These are phyloP conservation scores for Solanum ossicruentum DNA, from an alignment of 257 asterid genomes.

Conservation along the genomic window DNA sequence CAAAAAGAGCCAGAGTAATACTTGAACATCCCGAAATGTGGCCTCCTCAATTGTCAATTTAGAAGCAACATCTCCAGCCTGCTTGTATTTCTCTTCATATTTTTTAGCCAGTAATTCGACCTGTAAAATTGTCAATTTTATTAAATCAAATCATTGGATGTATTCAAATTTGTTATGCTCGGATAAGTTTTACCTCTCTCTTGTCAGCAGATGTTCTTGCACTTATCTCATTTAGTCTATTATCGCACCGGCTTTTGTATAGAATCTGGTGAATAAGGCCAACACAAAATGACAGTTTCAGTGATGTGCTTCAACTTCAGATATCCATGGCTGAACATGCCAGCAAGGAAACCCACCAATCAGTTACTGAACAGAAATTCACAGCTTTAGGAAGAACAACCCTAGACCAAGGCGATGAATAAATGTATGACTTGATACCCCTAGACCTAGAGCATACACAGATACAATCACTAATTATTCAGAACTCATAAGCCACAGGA, in stretches of 20 bases:
- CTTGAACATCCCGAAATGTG: conserved; percentile 96
- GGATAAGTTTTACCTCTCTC: conserved; percentile 52
- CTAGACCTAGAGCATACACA: background rate
- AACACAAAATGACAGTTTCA: conserved; percentile 3
- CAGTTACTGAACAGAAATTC: background rate
- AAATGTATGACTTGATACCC: background rate
- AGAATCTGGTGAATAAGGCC: conserved; percentile 49
- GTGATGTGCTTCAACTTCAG: background rate
- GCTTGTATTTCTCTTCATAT: conserved; percentile 90
- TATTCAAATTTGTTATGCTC: background rate
- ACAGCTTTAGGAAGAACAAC: background rate
- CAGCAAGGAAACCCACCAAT: background rate
- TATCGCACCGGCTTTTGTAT: conserved; percentile 92
- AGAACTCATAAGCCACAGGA: background rate
- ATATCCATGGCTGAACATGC: background rate
- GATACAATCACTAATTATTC: background rate
- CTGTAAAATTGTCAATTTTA: conserved; percentile 27
- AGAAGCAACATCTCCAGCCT: conserved; percentile 86
- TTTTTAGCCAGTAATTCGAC: conserved; percentile 74
- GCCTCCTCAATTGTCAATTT: conserved; percentile 91
- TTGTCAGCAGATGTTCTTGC: conserved; percentile 74
- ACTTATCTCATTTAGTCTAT: conserved; percentile 79
- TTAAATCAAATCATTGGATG: background rate
- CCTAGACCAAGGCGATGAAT: background rate
- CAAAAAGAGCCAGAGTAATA: conserved; percentile 10